Base-by-base conservation (phyloP, 2,329 filamentous ascomycete species). In the Sphaerulina musiva region DNA sequence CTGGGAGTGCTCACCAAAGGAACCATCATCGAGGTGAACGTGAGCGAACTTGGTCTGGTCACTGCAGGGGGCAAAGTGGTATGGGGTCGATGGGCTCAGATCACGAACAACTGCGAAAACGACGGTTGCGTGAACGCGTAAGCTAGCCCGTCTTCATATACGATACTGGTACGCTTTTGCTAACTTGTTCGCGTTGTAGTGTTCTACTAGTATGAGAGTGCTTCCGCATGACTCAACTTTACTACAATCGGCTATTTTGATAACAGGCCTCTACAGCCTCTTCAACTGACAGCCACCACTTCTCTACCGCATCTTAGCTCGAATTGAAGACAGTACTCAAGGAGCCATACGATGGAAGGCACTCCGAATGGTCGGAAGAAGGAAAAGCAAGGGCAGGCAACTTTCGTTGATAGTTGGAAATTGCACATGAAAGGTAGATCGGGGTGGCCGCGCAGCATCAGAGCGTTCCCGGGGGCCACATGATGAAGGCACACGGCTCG, bases 41-140 rank as follows among this genome's bases (percentile, higher is more conserved):
- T 96, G 31, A 87, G 82, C 53, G 93, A 98, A 70, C 74, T 97
- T 59, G 93, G 93, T 59, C 77, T 97, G 58, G 89, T 95, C 12
- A 97, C 93, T 2, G 86, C 91, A 1, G 85, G 84, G 59, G 93
- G 93, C 59, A 96, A 96, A 75, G 89, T 95, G 7, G 89, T 92
- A 6, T 96, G 91, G 91, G 90, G 89, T 63, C 80, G 88, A 62
- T 93, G 85, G 74, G 87, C 87, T 6, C 86, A 90, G 72, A 78
- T 88, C 48, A 80, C 79, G 12, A 80, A 80, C 64, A 78, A 78
- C 58, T 72, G 69, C 42, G 81, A 84, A 68, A 82, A 82, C 59
- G 82, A 84, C 64, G 81, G 81, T 34, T 83, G 80, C 68, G 73
- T 84, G 4, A 68, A 68, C 56, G 65, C 65, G 41, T 41, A 12